These are phyloP conservation scores for Boletus subparvulus DNA, from an alignment of 768 basidiomycete species.

Conservation along the genomic window DNA sequence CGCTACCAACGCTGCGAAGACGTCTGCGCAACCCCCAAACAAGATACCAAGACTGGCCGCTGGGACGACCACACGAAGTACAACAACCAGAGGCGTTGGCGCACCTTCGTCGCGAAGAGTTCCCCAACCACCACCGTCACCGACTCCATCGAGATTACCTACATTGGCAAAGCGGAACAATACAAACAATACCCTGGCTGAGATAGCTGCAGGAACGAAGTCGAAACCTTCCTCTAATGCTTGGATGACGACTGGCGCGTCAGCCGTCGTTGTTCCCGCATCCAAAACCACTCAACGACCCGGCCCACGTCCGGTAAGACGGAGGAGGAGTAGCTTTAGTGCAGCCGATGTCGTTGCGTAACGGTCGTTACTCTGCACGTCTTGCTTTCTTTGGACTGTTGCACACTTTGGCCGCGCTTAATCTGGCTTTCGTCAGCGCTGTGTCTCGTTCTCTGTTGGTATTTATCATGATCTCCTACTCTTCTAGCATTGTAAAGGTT, in stretches of 20 bases:
- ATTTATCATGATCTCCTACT: conserved; percentile 30
- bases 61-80: conserved; percentile 50
- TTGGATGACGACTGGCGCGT: conserved; percentile 76
- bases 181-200: conserved; percentile 45
- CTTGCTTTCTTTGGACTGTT: conserved; percentile 15
- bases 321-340: conserved; percentile 85
- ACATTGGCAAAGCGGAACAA: conserved; percentile 63
- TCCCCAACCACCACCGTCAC: conserved; percentile 54
- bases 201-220: conserved; percentile 44
- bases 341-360: conserved; percentile 81
- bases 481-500: conserved; percentile 30
- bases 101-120: conserved; percentile 36
- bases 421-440: conserved; percentile 2
- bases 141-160: conserved; percentile 75
- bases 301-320: conserved; percentile 66
- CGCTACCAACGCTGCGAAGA: conserved; percentile 33
- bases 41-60: conserved; percentile 68
- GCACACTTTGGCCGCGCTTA: conserved; percentile 3
- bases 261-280: conserved; percentile 66
- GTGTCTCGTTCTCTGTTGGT: conserved; percentile 14
- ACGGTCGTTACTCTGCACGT: conserved; percentile 11
- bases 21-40: conserved; percentile 53
- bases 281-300: conserved; percentile 70
- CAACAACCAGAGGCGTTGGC: conserved; percentile 37
- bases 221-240: conserved; percentile 47